These are phyloP conservation scores for Hypoxylon sp. DNA, from an alignment of 2,329 filamentous ascomycete species.

Conservation along the genomic window DNA sequence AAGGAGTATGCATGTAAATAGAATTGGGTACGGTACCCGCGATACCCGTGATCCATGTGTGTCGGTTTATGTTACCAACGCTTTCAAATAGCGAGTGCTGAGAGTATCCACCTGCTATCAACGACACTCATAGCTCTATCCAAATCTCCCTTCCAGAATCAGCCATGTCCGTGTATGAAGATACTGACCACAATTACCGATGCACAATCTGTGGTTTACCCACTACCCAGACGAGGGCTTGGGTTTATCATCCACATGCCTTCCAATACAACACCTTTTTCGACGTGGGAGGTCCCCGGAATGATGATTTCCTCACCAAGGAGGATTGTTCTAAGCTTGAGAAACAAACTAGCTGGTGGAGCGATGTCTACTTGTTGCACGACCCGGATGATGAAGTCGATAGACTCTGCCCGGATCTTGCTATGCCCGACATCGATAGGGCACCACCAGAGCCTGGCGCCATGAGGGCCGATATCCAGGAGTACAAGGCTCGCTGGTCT, in stretches of 20 bases:
- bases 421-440: not conserved
- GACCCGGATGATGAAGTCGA: not conserved
- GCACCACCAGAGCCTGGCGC: not conserved
- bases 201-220: not conserved
- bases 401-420: not conserved
- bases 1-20: not conserved
- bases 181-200: not conserved
- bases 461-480: not conserved
- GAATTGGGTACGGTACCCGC: not conserved
- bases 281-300: no score
- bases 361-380: not conserved
- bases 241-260: not conserved
- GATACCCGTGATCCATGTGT: no score
- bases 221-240: not conserved
- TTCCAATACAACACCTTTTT: not conserved
- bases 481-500: not conserved
- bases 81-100: not conserved
- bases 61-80: not conserved
- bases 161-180: not conserved
- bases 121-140: not conserved
- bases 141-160: not conserved
- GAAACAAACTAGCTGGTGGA: not conserved
- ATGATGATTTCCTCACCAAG: not conserved
- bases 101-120: not conserved
- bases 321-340: not conserved